Evolutionary conservation across 1,284 basidiomycete species (phyloP), one percentile per base, ranked within the genome.

Genomic region (Cryptococcus sp.): DNA sequence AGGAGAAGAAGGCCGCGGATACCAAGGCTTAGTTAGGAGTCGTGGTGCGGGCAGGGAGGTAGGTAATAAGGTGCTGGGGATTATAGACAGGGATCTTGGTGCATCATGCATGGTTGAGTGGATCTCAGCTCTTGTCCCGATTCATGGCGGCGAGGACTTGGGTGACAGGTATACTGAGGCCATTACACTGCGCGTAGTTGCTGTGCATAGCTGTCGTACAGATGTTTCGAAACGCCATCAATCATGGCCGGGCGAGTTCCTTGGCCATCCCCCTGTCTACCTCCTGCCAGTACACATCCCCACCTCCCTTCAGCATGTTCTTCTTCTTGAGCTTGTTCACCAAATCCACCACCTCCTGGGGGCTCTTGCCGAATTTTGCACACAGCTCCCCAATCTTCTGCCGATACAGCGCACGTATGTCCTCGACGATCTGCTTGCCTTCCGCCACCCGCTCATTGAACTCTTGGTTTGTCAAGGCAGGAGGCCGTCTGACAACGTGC

Each of bases 1-100:
- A 66, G 43, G 57, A 62, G 42, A 49, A 44, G 8, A 52, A 55
- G 51, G 50, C 28, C 9, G 28, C 28, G 4, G 28, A 33, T 4
- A 9, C 28, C 28, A 59, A 55, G 40, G 53, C 57, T 51, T 57
- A 57, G 24, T 24, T 35, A n/a, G 47, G 23, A n/a, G n/a, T n/a
- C n/a, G n/a, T n/a, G n/a, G n/a, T n/a, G n/a, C n/a, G n/a, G n/a
- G n/a, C n/a, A n/a, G n/a, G n/a, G 28, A 33, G 28, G 28, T 33
- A 5, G 28, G 28, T 4, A 9, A 33, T 33, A 33, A 9, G 28
- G 28, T 33, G n/a, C n/a, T n/a, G 4, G 28, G 28, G 28, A 9
- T 9, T 33, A 33, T 33, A 33, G 28, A 33, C 9, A 33, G 28
- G 28, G 28, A 4, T 33, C 28, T 33, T 33, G 4, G 28, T 33